Evolutionary conservation across 345 rosid species (phyloP).

Genomic region (Dovyalis caffra): DNA sequence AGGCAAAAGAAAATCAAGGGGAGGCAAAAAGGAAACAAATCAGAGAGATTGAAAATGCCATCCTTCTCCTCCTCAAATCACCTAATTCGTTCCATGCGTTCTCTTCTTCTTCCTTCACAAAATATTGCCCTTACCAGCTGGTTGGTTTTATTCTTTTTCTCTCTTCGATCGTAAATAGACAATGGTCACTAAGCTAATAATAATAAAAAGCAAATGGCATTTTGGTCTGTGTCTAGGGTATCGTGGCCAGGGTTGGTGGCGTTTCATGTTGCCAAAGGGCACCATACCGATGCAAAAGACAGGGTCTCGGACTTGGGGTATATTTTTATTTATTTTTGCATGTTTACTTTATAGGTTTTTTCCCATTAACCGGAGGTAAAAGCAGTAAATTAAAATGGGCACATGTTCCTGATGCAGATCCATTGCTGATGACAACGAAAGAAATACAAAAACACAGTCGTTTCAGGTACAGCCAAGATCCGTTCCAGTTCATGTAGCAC

Average conservation of each 20-base stretch:
- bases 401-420: not conserved
- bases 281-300: too few relatives aligned
- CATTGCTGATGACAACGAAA: too few relatives aligned
- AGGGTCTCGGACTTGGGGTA: too few relatives aligned
- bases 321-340: too few relatives aligned
- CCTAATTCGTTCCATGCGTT: not conserved
- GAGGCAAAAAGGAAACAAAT: not conserved
- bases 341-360: too few relatives aligned
- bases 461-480: conserved; percentile 6
- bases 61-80: not conserved
- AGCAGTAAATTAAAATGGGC: not conserved
- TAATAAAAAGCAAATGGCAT: too few relatives aligned
- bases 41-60: not conserved
- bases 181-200: not conserved
- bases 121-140: too few relatives aligned
- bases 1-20: too few relatives aligned
- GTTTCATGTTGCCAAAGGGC: too few relatives aligned
- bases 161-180: not conserved
- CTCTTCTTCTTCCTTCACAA: not conserved
- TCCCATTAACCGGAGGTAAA: not conserved
- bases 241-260: too few relatives aligned
- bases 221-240: too few relatives aligned
- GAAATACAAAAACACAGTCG: not conserved
- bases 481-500: conserved; percentile 17
- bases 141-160: not conserved